Evolutionary conservation across 768 basidiomycete genomes (phyloP), one percentile per base, ranked within the genome.

Genomic region (Lentinula guzmanii): DNA sequence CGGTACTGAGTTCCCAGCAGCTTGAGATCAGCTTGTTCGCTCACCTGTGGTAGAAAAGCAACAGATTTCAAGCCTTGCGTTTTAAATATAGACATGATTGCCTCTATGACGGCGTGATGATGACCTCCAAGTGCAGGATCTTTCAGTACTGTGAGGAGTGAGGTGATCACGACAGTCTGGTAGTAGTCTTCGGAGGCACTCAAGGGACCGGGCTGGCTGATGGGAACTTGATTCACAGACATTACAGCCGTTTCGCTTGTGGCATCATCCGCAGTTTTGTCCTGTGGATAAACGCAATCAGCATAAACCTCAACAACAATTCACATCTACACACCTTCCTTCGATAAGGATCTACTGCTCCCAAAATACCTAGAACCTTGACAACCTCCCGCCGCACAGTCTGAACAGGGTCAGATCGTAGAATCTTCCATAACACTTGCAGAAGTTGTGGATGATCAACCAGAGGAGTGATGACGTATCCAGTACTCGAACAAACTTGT

Each of bases 61-160:
- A 96, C 95, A 71, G 94, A 97, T 79, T 95, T 95, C 70, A 98
- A 76, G 13, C 96, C 95, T 70, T 98, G 95, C 0, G 95, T 97
- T 74, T 95, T 95, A 82, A 98, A 99, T 63, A 99, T 98, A 51
- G 93, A 90, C 93, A 98, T 98, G 66, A 99, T 90, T 1, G 95
- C 95, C 71, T 98, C 95, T 61, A 98, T 95, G 52, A 95, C 96
- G 24, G 87, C 90, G 68, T 97, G 90, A 67, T 98, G 95, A 67
- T 93, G 89, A 60, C 79, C 86, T 68, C 83, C 90, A 62, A 97
- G 80, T 1, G 94, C 87, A 58, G 91, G 87, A 70, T 99, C 97
- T 69, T 88, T 91, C 63, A 99, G 72, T 61, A 99, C 90, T 45
- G 85, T 82, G 37, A 98, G 81, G 9, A 99, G 81, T 0, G 94